Evolutionary conservation across 179 eudicot genomes (phyloP).

Genomic region (Drosera spatulata): DNA sequence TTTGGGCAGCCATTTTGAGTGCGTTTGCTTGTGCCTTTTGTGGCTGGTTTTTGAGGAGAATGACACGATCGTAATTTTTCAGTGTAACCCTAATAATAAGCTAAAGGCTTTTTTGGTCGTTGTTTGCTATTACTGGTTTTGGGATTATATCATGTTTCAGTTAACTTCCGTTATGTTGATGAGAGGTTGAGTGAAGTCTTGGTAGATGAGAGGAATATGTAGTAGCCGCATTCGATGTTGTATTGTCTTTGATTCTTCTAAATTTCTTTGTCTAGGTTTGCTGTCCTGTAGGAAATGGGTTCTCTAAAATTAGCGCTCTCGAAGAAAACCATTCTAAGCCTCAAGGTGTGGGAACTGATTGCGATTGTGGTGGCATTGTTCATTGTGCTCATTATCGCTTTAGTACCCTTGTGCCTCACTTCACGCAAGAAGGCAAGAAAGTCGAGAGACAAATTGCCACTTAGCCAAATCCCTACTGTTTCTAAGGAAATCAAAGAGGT

Average conservation of each 20-base stretch:
- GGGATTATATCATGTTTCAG: too few relatives aligned
- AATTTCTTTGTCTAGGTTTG: too few relatives aligned
- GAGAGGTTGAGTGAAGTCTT: constrained; percentile 1
- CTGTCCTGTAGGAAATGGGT: constrained; percentile 35
- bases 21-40: background rate
- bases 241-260: too few relatives aligned
- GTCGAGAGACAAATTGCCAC: constrained; percentile 32
- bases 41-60: background rate
- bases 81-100: too few relatives aligned
- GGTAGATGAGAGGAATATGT: background rate
- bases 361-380: constrained; percentile 59
- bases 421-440: constrained; percentile 61
- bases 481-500: constrained; percentile 96
- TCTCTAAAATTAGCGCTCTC: constrained; percentile 47
- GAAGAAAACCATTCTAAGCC: constrained; percentile 34
- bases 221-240: too few relatives aligned
- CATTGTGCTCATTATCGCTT: constrained; percentile 42
- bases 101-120: too few relatives aligned
- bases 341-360: constrained; percentile 82
- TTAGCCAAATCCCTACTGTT: constrained; percentile 63
- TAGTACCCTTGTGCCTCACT: constrained; percentile 37
- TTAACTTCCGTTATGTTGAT: too few relatives aligned
- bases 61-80: background rate
- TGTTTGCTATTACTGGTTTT: too few relatives aligned
- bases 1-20: too few relatives aligned